Evolutionary conservation across 768 basidiomycete species (phyloP), one percentile per base, ranked within the genome.

Genomic region (Rhodotorula taiwanensis): DNA sequence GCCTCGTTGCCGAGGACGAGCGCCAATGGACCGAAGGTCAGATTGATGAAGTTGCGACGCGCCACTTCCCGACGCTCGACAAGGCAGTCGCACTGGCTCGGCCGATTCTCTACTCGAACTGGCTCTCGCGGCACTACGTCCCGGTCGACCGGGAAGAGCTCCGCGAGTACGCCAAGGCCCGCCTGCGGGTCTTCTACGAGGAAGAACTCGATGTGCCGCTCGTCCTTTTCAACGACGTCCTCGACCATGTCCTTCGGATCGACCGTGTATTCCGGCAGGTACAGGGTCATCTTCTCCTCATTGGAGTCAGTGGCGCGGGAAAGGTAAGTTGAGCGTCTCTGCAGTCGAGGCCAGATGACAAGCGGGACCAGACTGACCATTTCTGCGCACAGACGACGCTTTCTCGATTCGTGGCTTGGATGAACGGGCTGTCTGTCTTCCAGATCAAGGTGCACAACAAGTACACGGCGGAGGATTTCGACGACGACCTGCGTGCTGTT

Each of bases 371-470:
- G n/a, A 1, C 31, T 50, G 16, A 16, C 18, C 20, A 28, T 1
- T 15, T 11, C 31, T 18, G 55, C 27, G 21, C 31, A 4, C 73
- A 97, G 95, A 99, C 95, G 7, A 99, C 93, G 0, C 78, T 99
- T 3, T 95, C 95, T 43, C 86, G 95, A 51, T 99, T 99, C 75
- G 95, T 99, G 31, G 95, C 95, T 0, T 99, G 95, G 95, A 97
- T 99, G 86, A 99, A 99, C 72, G 95, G 95, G 48, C 79, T 99
- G 57, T 95, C 89, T 74, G 93, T 99, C 69, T 99, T 95, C 82
- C 95, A 99, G 75, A 95, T 99, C 81, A 98, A 98, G 75, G 95
- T 98, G 7, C 97, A 94, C 28, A 99, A 98, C 80, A 94, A 92
- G 75, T 99, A 99, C 75, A 95, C 91, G 3, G 93, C 89, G 28